phyloP scores from a whole-genome alignment of 768 basidiomycete genomes.

The Tricholoma furcatifolium region DNA sequence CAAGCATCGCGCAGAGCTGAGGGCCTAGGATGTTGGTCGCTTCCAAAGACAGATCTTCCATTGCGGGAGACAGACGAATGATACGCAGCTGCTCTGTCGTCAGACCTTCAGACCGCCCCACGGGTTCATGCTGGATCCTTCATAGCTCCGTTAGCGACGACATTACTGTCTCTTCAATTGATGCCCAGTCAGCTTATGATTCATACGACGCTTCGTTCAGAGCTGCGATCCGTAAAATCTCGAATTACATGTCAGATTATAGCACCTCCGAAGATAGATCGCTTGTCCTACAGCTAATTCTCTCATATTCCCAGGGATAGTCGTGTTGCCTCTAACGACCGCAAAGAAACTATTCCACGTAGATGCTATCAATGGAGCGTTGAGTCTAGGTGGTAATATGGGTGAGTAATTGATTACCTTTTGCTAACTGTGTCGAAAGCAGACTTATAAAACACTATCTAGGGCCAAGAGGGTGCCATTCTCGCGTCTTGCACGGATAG shows the following conservation, averaged over 20 bases:
- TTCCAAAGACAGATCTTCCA: constrained; percentile 10
- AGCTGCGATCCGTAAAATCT: constrained; percentile 30
- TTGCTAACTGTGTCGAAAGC: no score
- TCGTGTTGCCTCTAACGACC: constrained; percentile 28
- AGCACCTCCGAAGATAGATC: no score
- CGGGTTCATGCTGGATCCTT: constrained; percentile 31
- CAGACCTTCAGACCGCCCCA: constrained; percentile 28
- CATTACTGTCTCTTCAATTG: background rate
- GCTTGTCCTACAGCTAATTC: constrained; percentile 28
- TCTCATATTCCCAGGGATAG: constrained; percentile 31
- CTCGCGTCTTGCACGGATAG: constrained; percentile 30
- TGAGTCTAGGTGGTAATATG: constrained; percentile 26
- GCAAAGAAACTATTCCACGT: constrained; percentile 33
- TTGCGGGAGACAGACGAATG: constrained; percentile 21
- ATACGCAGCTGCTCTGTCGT: constrained; percentile 26
- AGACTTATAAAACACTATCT: constrained; percentile 35
- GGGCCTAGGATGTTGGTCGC: constrained; percentile 19
- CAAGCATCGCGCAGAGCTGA: constrained; percentile 23
- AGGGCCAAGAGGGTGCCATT: constrained; percentile 35
- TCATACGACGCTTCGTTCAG: constrained; percentile 28
- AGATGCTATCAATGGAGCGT: constrained; percentile 27
- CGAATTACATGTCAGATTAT: background rate
- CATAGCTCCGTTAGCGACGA: background rate
- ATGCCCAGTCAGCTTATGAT: constrained; percentile 17
- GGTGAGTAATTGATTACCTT: no score